phyloP scores from a whole-genome alignment of 2,329 filamentous ascomycete genomes.

The Nannizziopsis barbatae region DNA sequence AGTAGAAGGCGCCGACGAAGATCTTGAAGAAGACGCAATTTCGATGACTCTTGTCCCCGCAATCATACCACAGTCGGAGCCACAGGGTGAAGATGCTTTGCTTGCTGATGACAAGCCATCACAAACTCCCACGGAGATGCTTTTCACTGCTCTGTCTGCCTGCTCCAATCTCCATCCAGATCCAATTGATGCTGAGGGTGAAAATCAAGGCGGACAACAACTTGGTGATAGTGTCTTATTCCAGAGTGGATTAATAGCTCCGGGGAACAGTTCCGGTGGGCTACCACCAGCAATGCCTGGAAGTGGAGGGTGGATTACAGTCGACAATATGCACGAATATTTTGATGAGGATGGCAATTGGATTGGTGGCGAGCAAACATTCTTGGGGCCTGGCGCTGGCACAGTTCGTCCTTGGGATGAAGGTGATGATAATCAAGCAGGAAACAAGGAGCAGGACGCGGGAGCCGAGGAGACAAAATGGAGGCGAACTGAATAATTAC shows the following conservation, averaged over 20 bases:
- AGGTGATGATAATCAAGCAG: constrained; percentile 25
- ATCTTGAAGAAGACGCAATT: constrained; percentile 33
- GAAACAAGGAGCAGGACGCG: constrained; percentile 24
- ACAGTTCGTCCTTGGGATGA: constrained; percentile 31
- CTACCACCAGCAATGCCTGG: constrained; percentile 39
- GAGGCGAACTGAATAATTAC: constrained; percentile 38
- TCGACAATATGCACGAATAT: constrained; percentile 77
- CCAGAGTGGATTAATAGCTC: constrained; percentile 29
- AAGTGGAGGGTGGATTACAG: constrained; percentile 55
- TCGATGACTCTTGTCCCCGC: constrained; percentile 35
- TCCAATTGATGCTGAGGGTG: constrained; percentile 29
- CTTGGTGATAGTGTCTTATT: constrained; percentile 22
- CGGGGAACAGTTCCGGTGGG: constrained; percentile 27
- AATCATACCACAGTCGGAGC: constrained; percentile 11
- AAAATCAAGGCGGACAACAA: constrained; percentile 22
- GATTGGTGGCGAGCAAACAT: constrained; percentile 52
- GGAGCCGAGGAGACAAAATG: constrained; percentile 40
- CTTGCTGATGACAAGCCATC: constrained; percentile 23
- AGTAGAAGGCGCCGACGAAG: constrained; percentile 22
- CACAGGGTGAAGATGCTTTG: constrained; percentile 16
- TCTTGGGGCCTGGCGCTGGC: constrained; percentile 31
- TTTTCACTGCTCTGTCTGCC: constrained; percentile 37
- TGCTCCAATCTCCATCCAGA: constrained; percentile 42
- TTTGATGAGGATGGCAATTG: constrained; percentile 74
- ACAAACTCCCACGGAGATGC: constrained; percentile 31